Conservation (phyloP, 78 protist genomes). For the Isochrysis galbana region DNA sequence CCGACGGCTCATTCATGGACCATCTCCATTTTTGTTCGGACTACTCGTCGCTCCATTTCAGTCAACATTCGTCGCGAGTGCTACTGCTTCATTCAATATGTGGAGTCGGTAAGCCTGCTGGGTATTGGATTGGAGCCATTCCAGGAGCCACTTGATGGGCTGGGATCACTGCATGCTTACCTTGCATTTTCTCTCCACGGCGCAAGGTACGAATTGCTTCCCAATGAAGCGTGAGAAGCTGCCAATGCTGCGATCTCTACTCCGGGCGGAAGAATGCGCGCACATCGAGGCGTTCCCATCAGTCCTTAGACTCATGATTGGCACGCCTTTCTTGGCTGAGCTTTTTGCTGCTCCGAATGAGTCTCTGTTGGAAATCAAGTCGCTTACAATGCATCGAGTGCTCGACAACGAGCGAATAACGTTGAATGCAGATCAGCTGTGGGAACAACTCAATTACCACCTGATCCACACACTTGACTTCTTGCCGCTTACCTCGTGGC, state of each 20-base stretch:
- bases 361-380: background rate
- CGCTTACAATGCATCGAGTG: background rate
- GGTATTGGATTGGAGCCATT: no score
- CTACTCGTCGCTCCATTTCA: background rate
- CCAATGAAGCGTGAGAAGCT: background rate
- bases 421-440: background rate
- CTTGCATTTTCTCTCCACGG: no score
- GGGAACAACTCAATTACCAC: background rate
- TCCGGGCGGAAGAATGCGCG: background rate
- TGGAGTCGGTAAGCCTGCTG: no score
- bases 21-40: background rate
- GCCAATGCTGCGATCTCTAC: background rate
- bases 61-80: background rate
- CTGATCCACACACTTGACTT: background rate
- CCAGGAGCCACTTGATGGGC: no score
- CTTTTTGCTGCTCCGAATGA: background rate
- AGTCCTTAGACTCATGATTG: background rate
- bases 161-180: no score
- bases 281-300: background rate
- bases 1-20: constrained; percentile 3
- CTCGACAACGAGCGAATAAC: background rate
- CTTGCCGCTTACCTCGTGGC: background rate
- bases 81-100: background rate
- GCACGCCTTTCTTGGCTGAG: background rate
- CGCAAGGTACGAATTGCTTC: constrained; percentile 10